Percentiles rank a stretch among this genome's conserved stretches.
phyloP scores from a whole-genome alignment of 768 basidiomycete species.

The Phallus indusiatus region DNA sequence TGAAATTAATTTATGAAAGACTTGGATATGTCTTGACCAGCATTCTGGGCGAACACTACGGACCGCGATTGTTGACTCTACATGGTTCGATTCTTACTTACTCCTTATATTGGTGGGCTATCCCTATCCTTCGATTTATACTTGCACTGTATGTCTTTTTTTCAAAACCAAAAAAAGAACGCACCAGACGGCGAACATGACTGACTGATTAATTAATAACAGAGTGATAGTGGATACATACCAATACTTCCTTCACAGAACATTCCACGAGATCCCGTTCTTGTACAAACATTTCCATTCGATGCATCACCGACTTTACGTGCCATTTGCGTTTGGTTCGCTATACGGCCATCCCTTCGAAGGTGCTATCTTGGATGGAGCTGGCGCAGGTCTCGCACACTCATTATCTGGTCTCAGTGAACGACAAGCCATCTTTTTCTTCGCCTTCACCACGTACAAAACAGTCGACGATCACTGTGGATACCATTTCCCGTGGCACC shows the following conservation, averaged over 20 bases:
- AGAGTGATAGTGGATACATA: conserved; percentile 41
- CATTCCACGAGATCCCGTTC: conserved; percentile 33
- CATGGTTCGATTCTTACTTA: conserved; percentile 23
- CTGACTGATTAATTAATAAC: background rate
- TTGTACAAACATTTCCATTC: conserved; percentile 40
- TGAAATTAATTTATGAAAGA: conserved; percentile 20
- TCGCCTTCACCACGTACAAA: conserved; percentile 31
- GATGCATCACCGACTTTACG: conserved; percentile 40
- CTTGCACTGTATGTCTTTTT: conserved; percentile 32
- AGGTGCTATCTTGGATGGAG: conserved; percentile 35
- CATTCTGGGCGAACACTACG: conserved; percentile 23
- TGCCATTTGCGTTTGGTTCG: conserved; percentile 41
- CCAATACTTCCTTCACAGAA: conserved; percentile 40
- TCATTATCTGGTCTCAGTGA: conserved; percentile 26
- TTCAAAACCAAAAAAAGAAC: background rate
- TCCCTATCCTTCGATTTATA: conserved; percentile 29
- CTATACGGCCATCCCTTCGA: conserved; percentile 44
- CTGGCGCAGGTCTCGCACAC: conserved; percentile 32
- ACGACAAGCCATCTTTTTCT: conserved; percentile 33
- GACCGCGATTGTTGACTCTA: conserved; percentile 18
- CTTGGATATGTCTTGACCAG: conserved; percentile 21
- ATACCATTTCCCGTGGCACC: conserved; percentile 37
- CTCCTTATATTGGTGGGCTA: conserved; percentile 37
- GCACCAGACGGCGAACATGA: background rate
- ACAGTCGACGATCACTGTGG: conserved; percentile 37